A percentile compares a stretch with the other conserved stretches of the same genome.
These are phyloP conservation scores for Suillus cothurnatus DNA, from an alignment of 768 basidiomycete species.

Conservation along the genomic window DNA sequence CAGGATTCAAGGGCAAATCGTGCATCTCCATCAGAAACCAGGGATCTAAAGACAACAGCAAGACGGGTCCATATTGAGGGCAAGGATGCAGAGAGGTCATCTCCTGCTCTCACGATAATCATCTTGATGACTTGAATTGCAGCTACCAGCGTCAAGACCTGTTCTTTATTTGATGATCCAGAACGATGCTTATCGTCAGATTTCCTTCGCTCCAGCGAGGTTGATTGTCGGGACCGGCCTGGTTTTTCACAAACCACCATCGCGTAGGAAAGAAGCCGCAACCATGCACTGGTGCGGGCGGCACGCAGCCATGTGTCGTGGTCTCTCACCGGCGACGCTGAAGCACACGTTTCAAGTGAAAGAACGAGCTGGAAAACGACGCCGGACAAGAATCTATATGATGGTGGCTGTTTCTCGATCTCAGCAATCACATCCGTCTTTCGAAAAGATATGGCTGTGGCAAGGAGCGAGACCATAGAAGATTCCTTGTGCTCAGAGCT, in stretches of 20 bases:
- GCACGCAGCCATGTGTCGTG: slow-evolving; percentile 50
- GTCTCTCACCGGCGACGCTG: slow-evolving; percentile 42
- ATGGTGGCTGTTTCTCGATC: slow-evolving; percentile 55
- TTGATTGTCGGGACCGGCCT: slow-evolving; percentile 25
- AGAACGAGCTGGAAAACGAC: slow-evolving; percentile 65
- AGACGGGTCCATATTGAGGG: slow-evolving; percentile 68
- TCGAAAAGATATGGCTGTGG: slow-evolving; percentile 48
- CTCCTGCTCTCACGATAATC: slow-evolving; percentile 62
- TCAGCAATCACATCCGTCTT: slow-evolving; percentile 56
- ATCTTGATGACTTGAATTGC: slow-evolving; percentile 70
- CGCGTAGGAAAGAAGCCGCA: slow-evolving; percentile 60
- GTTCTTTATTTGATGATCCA: slow-evolving; percentile 18
- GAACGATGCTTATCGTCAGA: slow-evolving; percentile 40
- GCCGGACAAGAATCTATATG: slow-evolving; percentile 62
- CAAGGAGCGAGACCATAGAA: slow-evolving; percentile 41
- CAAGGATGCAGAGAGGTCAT: slow-evolving; percentile 55
- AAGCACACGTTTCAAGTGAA: slow-evolving; percentile 51
- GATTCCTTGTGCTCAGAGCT: slow-evolving; percentile 16
- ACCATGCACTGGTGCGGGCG: slow-evolving; percentile 53
- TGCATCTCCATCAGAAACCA: slow-evolving; percentile 61
- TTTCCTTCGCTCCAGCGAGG: slow-evolving; percentile 44
- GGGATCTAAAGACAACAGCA: slow-evolving; percentile 50
- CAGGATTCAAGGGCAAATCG: slow-evolving; percentile 52
- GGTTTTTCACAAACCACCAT: slow-evolving; percentile 52
- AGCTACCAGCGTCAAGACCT: slow-evolving; percentile 40